Conservation (phyloP, 2,329 filamentous ascomycete genomes). For the Ceratocystis lukuohia region DNA sequence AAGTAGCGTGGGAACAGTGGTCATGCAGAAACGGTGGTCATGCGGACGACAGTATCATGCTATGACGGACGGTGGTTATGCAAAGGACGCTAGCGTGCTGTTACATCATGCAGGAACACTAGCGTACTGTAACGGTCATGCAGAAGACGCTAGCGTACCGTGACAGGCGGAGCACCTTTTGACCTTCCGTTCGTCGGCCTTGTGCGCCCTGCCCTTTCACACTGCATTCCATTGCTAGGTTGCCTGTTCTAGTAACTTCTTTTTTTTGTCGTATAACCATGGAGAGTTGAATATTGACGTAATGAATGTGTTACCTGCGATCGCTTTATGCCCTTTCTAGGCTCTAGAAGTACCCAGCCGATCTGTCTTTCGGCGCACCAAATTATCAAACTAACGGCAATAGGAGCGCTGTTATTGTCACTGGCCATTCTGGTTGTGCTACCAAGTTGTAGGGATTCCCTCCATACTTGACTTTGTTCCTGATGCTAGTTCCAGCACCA, state of each 20-base stretch:
- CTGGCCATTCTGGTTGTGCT: background rate
- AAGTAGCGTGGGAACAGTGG: no score
- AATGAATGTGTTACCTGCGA: background rate
- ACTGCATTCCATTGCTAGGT: background rate
- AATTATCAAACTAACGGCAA: slow-evolving; percentile 8
- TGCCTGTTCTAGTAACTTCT: background rate
- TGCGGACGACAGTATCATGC: no score
- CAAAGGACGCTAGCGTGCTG: no score
- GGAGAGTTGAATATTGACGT: background rate
- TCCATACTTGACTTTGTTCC: background rate
- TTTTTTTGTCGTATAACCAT: background rate
- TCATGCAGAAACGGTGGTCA: no score
- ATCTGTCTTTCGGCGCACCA: background rate
- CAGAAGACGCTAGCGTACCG: no score
- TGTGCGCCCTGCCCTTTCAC: background rate
- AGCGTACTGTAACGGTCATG: no score
- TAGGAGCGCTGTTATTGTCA: background rate
- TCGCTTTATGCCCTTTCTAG: background rate
- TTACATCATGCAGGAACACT: no score
- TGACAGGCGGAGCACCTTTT: slow-evolving; percentile 7
- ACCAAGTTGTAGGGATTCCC: background rate
- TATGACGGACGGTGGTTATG: no score
- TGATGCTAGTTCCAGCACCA: background rate
- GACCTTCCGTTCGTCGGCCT: background rate
- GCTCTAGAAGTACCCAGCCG: no score